These are phyloP conservation scores for Plenodomus lindquistii DNA, from an alignment of 2,329 filamentous ascomycete species.

Conservation along the genomic window DNA sequence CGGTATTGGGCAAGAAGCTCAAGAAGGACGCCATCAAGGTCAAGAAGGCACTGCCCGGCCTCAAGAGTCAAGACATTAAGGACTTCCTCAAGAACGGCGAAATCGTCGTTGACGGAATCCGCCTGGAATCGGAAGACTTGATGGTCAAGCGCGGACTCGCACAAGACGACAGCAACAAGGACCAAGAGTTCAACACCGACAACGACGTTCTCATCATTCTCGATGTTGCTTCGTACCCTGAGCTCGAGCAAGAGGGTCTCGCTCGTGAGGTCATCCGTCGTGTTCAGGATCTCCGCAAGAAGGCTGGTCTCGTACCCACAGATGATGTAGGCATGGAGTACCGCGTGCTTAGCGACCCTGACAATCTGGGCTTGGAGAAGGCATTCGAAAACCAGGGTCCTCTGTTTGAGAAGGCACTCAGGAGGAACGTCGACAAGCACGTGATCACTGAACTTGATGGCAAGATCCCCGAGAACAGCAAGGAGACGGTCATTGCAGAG, in stretches of 20 bases:
- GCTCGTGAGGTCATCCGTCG: constrained; percentile 92
- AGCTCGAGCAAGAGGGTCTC: constrained; percentile 84
- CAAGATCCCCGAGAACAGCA: constrained; percentile 55
- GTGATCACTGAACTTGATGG: constrained; percentile 63
- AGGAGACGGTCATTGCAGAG: constrained; percentile 69
- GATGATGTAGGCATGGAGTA: constrained; percentile 98
- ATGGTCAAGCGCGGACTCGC: constrained; percentile 79
- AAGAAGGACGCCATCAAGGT: constrained; percentile 93
- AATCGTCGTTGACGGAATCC: constrained; percentile 84
- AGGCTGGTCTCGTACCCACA: constrained; percentile 84
- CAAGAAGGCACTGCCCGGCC: constrained; percentile 81
- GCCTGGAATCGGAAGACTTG: constrained; percentile 79
- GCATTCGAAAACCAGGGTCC: constrained; percentile 70
- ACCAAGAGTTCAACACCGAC: constrained; percentile 85
- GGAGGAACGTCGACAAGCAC: constrained; percentile 75
- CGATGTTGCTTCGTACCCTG: constrained; percentile 79
- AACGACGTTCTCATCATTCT: constrained; percentile 89
- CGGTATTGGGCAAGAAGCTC: constrained; percentile 91
- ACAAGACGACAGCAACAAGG: constrained; percentile 70
- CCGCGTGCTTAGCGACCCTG: constrained; percentile 75
- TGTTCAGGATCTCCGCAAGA: constrained; percentile 90
- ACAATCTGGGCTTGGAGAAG: constrained; percentile 70
- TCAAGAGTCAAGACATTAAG: constrained; percentile 82
- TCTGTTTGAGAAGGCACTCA: constrained; percentile 75
- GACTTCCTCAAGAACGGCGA: constrained; percentile 72